These are phyloP conservation scores for Parasarocladium wereldwijsianum DNA, from an alignment of 2,329 filamentous ascomycete genomes.

Conservation along the genomic window DNA sequence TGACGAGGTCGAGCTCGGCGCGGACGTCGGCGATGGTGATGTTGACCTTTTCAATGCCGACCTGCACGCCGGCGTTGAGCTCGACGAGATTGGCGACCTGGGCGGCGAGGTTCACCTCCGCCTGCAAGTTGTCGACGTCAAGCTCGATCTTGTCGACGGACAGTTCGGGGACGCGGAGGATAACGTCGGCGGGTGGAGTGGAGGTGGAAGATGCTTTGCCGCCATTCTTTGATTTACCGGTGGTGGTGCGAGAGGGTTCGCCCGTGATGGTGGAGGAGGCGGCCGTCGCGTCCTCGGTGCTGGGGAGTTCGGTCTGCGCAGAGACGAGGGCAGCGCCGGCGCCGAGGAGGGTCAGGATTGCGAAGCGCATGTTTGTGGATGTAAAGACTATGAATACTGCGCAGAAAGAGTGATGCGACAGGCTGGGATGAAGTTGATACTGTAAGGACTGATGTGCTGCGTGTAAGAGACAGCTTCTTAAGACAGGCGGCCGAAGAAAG, in stretches of 20 bases:
- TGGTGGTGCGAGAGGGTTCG: conserved; percentile 12
- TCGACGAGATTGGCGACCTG: conserved; percentile 42
- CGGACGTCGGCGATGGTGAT: conserved; percentile 47
- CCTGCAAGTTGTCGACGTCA: conserved; percentile 41
- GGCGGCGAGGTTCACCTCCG: conserved; percentile 45
- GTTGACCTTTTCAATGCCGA: conserved; percentile 36
- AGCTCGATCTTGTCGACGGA: conserved; percentile 45
- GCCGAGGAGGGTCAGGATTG: conserved; percentile 3
- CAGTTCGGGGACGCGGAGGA: conserved; percentile 41
- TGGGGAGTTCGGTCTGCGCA: conserved; percentile 1
- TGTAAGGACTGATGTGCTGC: conserved; percentile 5
- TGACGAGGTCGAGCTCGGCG: conserved; percentile 42
- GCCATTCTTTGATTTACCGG: too few species aligned
- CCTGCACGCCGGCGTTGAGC: conserved; percentile 37
- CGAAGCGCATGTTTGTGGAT: conserved; percentile 1
- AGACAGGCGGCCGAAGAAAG: too few species aligned
- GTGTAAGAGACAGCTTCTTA: too few species aligned
- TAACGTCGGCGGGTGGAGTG: conserved; percentile 26
- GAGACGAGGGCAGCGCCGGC: conserved; percentile 1
- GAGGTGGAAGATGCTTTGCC: conserved; percentile 1
- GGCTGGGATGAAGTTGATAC: background rate
- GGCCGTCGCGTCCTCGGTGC: background rate
- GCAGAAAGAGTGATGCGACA: background rate
- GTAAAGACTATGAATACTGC: too few species aligned
- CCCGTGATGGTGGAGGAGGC: too few species aligned